A percentile compares a stretch with the other conserved stretches of the same genome.
These are phyloP conservation scores for Suhomyces ambrosiae DNA, from an alignment of 1,139 yeast species.

Conservation along the genomic window DNA sequence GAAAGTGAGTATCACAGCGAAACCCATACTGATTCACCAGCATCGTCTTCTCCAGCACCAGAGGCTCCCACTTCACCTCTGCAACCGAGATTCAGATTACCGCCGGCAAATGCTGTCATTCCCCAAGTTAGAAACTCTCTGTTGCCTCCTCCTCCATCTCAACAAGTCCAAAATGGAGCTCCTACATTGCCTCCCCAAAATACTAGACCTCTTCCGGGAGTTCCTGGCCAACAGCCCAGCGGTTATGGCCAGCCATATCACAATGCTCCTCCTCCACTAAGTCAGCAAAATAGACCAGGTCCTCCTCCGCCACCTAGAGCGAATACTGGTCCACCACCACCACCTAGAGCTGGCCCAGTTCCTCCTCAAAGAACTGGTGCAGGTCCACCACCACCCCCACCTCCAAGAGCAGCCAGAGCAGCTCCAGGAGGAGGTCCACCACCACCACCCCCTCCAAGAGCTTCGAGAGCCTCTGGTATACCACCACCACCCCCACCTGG, in stretches of 20 bases:
- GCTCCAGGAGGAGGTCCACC: conserved; percentile 25
- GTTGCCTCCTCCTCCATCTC: conserved; percentile 15
- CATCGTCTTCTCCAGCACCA: conserved; percentile 18
- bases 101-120: conserved; percentile 32
- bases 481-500: conserved; percentile 11
- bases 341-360: conserved; percentile 25
- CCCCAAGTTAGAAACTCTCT: conserved; percentile 19
- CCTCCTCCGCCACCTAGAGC: conserved; percentile 16
- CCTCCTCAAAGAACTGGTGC: conserved; percentile 18
- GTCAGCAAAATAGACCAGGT: conserved; percentile 6
- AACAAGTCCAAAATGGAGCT: conserved; percentile 9
- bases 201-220: conserved; percentile 17
- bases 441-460: conserved; percentile 22
- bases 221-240: conserved; percentile 23
- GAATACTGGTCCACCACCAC: conserved; percentile 26
- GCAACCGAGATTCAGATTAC: conserved; percentile 26
- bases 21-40: conserved; percentile 18
- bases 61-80: conserved; percentile 18
- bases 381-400: conserved; percentile 26
- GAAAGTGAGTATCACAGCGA: conserved; percentile 1
- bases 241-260: conserved; percentile 21
- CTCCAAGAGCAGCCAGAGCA: conserved; percentile 27
- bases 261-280: conserved; percentile 11
- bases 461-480: conserved; percentile 19
- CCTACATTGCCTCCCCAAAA: conserved; percentile 8